A percentile compares a stretch with the other conserved stretches of the same genome.
Evolutionary conservation across 768 basidiomycete genomes (phyloP).

Genomic region (Auricularia auricula-judae): DNA sequence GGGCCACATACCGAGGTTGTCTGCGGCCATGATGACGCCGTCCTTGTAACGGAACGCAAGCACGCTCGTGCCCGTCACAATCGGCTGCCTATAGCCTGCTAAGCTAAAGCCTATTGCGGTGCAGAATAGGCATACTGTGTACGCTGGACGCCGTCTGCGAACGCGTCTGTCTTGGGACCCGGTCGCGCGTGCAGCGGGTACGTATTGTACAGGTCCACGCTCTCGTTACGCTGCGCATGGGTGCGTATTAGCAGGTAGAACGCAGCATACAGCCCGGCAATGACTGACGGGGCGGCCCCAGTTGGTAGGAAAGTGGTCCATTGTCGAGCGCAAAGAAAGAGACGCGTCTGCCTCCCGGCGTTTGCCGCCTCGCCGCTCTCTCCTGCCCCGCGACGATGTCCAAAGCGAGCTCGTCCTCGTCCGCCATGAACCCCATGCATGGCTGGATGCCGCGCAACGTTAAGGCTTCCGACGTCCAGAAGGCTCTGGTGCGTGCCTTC

Average conservation of each 20-base stretch:
- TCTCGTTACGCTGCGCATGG: slow-evolving; percentile 52
- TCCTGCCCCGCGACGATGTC: neutral
- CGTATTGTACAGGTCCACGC: slow-evolving; percentile 64
- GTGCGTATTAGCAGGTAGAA: neutral
- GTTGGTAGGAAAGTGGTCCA: slow-evolving; percentile 80
- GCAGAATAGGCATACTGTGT: slow-evolving; percentile 49
- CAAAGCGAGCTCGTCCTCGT: neutral
- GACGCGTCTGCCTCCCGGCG: neutral
- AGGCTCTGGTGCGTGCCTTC: slow-evolving; percentile 48
- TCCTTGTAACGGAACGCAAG: slow-evolving; percentile 91
- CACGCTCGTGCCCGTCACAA: slow-evolving; percentile 95
- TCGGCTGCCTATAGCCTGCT: slow-evolving; percentile 45
- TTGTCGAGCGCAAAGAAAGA: slow-evolving; percentile 15
- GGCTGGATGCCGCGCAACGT: slow-evolving; percentile 67
- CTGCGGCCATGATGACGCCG: slow-evolving; percentile 96
- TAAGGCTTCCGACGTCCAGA: slow-evolving; percentile 49
- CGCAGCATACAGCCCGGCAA: neutral
- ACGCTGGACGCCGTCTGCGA: slow-evolving; percentile 56
- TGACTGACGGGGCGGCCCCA: slow-evolving; percentile 67
- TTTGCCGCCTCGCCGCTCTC: neutral
- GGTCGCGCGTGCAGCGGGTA: slow-evolving; percentile 62
- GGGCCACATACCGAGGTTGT: slow-evolving; percentile 70
- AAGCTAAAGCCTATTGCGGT: neutral
- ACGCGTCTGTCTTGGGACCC: slow-evolving; percentile 35
- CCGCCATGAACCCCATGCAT: slow-evolving; percentile 45